Evolutionary conservation across 2,329 filamentous ascomycete genomes (phyloP).

Genomic region (Fusarium aywerte): DNA sequence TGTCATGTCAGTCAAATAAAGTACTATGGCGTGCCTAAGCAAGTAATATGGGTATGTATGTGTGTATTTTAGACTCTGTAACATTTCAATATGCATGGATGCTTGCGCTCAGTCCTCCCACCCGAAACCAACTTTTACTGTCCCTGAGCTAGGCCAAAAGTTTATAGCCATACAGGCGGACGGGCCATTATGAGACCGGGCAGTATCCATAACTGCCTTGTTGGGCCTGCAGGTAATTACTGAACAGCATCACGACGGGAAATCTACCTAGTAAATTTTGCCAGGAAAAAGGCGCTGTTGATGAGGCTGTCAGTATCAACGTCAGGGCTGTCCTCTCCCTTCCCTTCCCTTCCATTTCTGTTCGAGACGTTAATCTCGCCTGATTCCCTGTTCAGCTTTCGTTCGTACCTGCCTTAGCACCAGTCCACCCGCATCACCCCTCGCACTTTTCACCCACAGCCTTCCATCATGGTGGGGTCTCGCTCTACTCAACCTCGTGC

Average conservation of each 20-base stretch:
- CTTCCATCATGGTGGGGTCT: slow-evolving; percentile 30
- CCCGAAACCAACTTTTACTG: slow-evolving; percentile 4
- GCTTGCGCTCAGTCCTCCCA: slow-evolving; percentile 27
- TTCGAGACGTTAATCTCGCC: slow-evolving; percentile 42
- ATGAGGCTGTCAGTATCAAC: slow-evolving; percentile 5
- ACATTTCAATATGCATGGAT: slow-evolving; percentile 10
- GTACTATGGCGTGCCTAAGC: not conserved
- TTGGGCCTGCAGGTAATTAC: not conserved
- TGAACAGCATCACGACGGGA: not conserved
- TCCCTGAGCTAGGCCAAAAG: slow-evolving; percentile 23
- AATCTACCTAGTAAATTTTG: too few species aligned
- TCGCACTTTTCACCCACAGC: slow-evolving; percentile 3
- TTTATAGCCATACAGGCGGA: slow-evolving; percentile 19
- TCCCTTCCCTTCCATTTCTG: slow-evolving; percentile 32
- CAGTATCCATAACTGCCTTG: not conserved
- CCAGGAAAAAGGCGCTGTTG: not conserved
- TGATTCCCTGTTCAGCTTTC: slow-evolving; percentile 33
- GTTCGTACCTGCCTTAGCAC: slow-evolving; percentile 44
- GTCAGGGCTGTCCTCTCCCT: too few species aligned
- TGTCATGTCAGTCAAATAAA: not conserved
- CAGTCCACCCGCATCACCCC: slow-evolving; percentile 27
- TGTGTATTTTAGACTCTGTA: slow-evolving; percentile 4
- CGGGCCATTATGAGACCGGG: not conserved
- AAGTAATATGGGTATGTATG: too few species aligned
- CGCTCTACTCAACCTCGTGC: slow-evolving; percentile 40